A percentile compares a stretch with the other conserved stretches of the same genome.
Conservation (phyloP, 164 flowering plant genomes). For the Chloranthus sessilifolius region DNA sequence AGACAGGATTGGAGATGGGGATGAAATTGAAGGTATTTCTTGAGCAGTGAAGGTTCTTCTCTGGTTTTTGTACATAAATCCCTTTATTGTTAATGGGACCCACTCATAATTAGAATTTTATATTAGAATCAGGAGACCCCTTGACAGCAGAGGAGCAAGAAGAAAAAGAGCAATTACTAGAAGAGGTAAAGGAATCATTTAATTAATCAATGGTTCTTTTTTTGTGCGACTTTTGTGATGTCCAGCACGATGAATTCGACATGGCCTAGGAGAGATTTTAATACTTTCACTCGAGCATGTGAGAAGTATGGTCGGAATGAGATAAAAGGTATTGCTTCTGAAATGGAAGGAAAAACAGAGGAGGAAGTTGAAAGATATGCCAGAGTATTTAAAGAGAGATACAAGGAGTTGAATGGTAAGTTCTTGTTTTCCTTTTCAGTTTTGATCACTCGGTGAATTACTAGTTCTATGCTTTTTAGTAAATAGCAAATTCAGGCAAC, state of each 20-base stretch:
- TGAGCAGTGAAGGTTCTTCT: not conserved
- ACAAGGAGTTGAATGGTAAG: constrained; percentile 88
- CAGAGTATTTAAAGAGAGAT: constrained; percentile 85
- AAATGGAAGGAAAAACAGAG: constrained; percentile 94
- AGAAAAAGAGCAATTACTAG: constrained; percentile 81
- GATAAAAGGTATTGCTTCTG: constrained; percentile 74
- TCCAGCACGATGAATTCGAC: constrained; percentile 38
- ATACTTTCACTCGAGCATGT: constrained; percentile 94
- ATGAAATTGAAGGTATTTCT: constrained; percentile 83
- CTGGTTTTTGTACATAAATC: not conserved
- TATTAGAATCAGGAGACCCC: constrained; percentile 67
- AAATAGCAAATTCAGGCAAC: no score
- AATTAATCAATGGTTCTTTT: not conserved
- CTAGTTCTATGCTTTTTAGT: no score
- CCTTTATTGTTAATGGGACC: no score
- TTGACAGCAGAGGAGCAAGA: constrained; percentile 93
- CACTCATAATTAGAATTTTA: no score
- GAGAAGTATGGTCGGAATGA: constrained; percentile 97
- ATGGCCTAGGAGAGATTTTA: constrained; percentile 97
- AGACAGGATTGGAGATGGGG: constrained; percentile 78
- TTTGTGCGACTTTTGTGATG: not conserved
- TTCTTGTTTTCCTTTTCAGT: not conserved
- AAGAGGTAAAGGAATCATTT: constrained; percentile 46
- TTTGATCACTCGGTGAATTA: no score
- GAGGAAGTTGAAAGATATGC: constrained; percentile 98